These are phyloP conservation scores for Zangia roseola DNA, from an alignment of 768 basidiomycete genomes.

Conservation along the genomic window DNA sequence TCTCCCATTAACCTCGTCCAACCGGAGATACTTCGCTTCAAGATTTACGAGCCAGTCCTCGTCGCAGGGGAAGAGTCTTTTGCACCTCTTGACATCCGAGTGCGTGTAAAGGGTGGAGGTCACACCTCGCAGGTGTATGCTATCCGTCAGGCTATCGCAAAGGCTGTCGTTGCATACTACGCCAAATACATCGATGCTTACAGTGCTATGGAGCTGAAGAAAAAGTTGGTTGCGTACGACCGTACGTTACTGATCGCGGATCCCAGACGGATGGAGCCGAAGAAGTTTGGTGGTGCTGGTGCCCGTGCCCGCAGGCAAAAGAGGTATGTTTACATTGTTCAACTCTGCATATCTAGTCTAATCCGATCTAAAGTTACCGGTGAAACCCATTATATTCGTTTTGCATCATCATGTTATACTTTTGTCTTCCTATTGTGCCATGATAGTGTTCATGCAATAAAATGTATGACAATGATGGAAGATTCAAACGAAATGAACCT, in stretches of 20 bases:
- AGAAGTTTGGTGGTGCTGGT: conserved; percentile 99
- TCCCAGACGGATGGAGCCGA: conserved; percentile 97
- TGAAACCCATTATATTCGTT: conserved; percentile 33
- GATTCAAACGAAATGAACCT: no score
- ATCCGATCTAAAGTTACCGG: conserved; percentile 62
- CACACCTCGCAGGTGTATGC: conserved; percentile 99
- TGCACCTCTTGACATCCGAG: conserved; percentile 87
- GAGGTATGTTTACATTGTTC: conserved; percentile 49
- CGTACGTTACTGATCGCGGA: conserved; percentile 87
- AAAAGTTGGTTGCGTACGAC: conserved; percentile 96
- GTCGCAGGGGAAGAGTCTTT: conserved; percentile 91
- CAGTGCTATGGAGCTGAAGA: conserved; percentile 97
- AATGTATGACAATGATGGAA: conserved; percentile 18
- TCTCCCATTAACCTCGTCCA: conserved; percentile 94
- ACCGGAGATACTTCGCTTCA: conserved; percentile 94
- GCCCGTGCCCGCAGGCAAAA: conserved; percentile 98
- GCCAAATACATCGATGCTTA: conserved; percentile 98
- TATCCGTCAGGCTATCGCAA: conserved; percentile 97
- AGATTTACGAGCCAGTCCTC: conserved; percentile 97
- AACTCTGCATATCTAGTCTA: conserved; percentile 5
- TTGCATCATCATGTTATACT: conserved; percentile 47
- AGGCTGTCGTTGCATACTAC: conserved; percentile 97
- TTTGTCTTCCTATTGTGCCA: conserved; percentile 37
- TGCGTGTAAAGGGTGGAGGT: conserved; percentile 98
- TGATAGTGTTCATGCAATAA: conserved; percentile 36